These are phyloP conservation scores for Capsella bursapastoris DNA, from an alignment of 345 rosid species.

Conservation along the genomic window DNA sequence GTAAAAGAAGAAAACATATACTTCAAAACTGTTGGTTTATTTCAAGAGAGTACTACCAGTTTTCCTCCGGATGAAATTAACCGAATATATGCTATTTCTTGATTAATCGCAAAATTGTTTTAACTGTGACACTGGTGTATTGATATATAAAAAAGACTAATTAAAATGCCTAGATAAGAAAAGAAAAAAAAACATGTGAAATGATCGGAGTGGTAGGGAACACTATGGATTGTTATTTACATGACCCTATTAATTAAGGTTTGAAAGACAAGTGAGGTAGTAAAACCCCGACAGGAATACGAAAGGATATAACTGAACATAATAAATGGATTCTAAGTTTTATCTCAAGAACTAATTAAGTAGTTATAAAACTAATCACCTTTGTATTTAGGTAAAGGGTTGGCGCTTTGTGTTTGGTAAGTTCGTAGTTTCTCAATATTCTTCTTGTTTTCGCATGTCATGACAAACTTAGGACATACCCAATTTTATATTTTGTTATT, in stretches of 20 bases:
- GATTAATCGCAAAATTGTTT: background rate
- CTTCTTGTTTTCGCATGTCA: slow-evolving; percentile 40
- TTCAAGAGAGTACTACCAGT: background rate
- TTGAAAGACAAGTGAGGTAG: background rate
- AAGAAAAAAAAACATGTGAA: background rate
- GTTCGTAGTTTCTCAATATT: slow-evolving; percentile 38
- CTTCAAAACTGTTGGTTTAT: background rate
- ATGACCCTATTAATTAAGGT: slow-evolving; percentile 18
- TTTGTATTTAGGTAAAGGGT: slow-evolving; percentile 37
- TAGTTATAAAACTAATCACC: background rate
- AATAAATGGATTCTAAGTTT: background rate
- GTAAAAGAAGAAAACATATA: background rate
- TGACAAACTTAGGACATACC: slow-evolving; percentile 38
- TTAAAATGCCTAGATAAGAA: background rate
- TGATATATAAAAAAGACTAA: background rate
- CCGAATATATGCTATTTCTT: too few relatives aligned
- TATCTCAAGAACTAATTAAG: slow-evolving; percentile 2
- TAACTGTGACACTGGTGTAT: background rate
- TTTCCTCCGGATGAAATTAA: background rate
- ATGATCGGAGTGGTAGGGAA: slow-evolving; percentile 22
- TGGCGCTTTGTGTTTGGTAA: slow-evolving; percentile 42
- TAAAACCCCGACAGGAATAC: slow-evolving; percentile 12
- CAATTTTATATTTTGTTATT: slow-evolving; percentile 14
- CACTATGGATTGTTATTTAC: background rate
- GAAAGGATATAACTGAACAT: background rate